Base-by-base conservation (phyloP, 1,139 yeast species). In the Waltiozyma sp. region DNA sequence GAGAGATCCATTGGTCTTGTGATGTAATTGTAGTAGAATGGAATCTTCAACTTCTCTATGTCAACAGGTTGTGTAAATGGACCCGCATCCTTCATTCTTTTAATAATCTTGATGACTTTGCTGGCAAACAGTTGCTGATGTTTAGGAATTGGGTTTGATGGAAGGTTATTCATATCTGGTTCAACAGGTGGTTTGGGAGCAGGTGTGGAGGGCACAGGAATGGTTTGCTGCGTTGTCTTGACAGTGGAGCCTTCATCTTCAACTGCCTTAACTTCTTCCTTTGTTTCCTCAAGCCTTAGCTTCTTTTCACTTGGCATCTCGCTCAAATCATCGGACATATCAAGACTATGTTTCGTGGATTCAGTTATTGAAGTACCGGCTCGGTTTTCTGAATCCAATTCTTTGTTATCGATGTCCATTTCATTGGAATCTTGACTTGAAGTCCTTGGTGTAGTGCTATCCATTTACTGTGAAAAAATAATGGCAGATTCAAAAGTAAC, bases 41-140 rank as follows among this genome's bases (percentile, higher is more conserved):
- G 99, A 46, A 93, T 84, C 57, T 89, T 88, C 50, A 88, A 73
- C 59, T 86, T 87, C 43, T 85, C 80, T 4, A 76, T 83, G 59
- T 91, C 97, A 37, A 91, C 99, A 0, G 98, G 98, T 44, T 70
- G 77, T 41, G 86, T 58, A 60, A 91, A 91, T 3, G 98, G 98
- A 23, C 72, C 78, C 2, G 97, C 95, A 64, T 93, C 98, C 63
- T 89, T 86, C 56, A 89, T 72, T 50, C 97, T 70, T 61, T 86
- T 88, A 45, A 93, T 81, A 16, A 95, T 91, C 57, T 81, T 82
- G 41, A 83, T 70, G 2, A 84, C 71, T 56, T 80, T 80, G 28
- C 72, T 50, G 1, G 84, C 85, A 42, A 64, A 68, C 37, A 71
- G 68, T 51, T 74, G 71, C 64, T 91, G 97, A 62, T 89, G 96